Conservation (phyloP, 495 filamentous ascomycete species). For the Daldinia decipiens region DNA sequence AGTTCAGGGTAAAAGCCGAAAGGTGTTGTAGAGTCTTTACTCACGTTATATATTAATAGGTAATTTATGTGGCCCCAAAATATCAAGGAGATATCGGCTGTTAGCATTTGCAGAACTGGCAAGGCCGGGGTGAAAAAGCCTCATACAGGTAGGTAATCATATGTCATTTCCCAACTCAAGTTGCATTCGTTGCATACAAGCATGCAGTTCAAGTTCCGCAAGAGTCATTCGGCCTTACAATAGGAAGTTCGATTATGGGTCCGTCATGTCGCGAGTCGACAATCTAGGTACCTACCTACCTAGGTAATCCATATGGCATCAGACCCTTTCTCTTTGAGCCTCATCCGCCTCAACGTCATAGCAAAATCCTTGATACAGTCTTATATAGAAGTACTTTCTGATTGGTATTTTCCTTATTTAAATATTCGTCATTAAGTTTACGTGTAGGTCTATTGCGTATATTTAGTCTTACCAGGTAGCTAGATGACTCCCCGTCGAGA, state of each 20-base stretch:
- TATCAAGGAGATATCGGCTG: conserved; percentile 35
- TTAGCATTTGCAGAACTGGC: conserved; percentile 8
- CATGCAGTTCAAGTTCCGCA: too few relatives aligned
- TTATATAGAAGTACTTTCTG: neutral
- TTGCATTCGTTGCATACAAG: too few relatives aligned
- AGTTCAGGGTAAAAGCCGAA: conserved; percentile 43
- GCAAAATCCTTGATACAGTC: neutral
- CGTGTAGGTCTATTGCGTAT: too few relatives aligned
- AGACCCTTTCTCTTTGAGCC: neutral
- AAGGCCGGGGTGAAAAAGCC: conserved; percentile 2
- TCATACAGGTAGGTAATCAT: neutral
- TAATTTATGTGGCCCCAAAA: conserved; percentile 36
- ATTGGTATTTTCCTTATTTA: too few relatives aligned
- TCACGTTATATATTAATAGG: conserved; percentile 38
- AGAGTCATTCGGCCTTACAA: neutral
- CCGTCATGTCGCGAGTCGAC: neutral
- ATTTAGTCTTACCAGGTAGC: too few relatives aligned
- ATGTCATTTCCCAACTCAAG: neutral
- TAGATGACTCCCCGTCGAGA: too few relatives aligned
- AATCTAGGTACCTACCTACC: neutral
- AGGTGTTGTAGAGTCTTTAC: conserved; percentile 21
- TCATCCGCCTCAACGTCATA: neutral
- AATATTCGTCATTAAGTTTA: too few relatives aligned
- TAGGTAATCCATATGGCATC: neutral
- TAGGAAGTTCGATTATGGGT: neutral